phyloP scores from a whole-genome alignment of 768 basidiomycete genomes.

The Boletus sp. region DNA sequence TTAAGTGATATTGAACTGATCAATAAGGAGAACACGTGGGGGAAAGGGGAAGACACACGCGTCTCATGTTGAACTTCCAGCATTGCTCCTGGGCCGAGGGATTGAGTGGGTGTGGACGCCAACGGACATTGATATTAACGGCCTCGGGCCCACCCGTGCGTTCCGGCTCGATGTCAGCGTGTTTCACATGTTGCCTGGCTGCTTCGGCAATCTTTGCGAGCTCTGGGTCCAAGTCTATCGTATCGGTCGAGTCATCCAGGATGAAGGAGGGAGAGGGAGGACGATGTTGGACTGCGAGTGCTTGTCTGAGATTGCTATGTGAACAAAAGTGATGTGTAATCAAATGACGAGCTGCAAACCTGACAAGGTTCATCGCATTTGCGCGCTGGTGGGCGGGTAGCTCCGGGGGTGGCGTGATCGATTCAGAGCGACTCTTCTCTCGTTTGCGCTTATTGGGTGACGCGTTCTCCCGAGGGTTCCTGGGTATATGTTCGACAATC shows the following conservation, averaged over 20 bases:
- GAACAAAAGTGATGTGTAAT: not conserved
- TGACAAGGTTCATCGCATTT: slow-evolving; percentile 56
- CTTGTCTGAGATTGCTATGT: slow-evolving; percentile 38
- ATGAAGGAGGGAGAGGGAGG: slow-evolving; percentile 46
- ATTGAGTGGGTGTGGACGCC: slow-evolving; percentile 65
- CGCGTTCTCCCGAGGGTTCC: not conserved
- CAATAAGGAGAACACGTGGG: not conserved
- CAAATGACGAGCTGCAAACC: slow-evolving; percentile 39
- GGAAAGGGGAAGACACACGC: slow-evolving; percentile 40
- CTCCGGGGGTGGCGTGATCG: slow-evolving; percentile 74
- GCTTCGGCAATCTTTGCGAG: slow-evolving; percentile 54
- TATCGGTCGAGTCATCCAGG: slow-evolving; percentile 47
- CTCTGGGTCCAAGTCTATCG: slow-evolving; percentile 57
- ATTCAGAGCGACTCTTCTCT: slow-evolving; percentile 60
- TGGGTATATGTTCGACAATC: slow-evolving; percentile 37
- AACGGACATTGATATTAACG: slow-evolving; percentile 56
- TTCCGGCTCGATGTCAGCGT: slow-evolving; percentile 21
- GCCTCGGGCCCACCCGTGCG: slow-evolving; percentile 33
- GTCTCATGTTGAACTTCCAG: slow-evolving; percentile 57
- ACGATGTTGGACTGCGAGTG: slow-evolving; percentile 42
- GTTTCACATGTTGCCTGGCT: slow-evolving; percentile 32
- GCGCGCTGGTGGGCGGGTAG: slow-evolving; percentile 53
- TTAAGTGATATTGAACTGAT: not conserved
- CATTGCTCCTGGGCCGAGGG: slow-evolving; percentile 35
- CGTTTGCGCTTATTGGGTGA: slow-evolving; percentile 44